phyloP scores from a whole-genome alignment of 2,329 filamentous ascomycete species.

The Phialophora verrucosa region DNA sequence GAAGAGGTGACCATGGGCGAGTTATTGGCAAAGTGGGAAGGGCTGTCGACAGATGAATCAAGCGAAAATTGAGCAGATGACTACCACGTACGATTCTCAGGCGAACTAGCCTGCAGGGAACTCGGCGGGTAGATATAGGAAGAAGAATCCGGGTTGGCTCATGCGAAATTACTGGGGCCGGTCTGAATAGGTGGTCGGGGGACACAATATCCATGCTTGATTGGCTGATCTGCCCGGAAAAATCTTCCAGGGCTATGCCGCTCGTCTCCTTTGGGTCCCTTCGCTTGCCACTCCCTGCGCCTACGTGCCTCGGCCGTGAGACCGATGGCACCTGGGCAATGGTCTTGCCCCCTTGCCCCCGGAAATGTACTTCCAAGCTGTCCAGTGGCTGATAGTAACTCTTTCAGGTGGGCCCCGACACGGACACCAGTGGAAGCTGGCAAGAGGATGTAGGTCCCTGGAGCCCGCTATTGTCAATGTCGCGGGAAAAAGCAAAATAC shows the following conservation, averaged over 20 bases:
- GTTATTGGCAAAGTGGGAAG: slow-evolving; percentile 14
- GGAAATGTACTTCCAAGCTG: not conserved
- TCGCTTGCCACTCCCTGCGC: not conserved
- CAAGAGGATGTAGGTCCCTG: not conserved
- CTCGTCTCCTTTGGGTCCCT: not conserved
- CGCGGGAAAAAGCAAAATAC: not conserved
- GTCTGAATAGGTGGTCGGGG: not conserved
- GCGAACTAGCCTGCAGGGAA: not conserved
- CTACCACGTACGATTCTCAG: not conserved
- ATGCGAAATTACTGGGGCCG: not conserved
- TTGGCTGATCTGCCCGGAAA: not conserved
- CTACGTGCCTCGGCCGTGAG: not conserved
- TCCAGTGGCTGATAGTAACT: not conserved
- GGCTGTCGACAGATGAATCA: not conserved
- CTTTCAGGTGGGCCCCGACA: not conserved
- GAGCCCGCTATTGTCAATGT: not conserved
- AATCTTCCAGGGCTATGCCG: not conserved
- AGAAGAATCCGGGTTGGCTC: not conserved
- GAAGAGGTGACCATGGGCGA: slow-evolving; percentile 13
- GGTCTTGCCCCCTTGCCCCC: not conserved
- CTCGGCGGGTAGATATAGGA: slow-evolving; percentile 1
- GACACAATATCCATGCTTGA: not conserved
- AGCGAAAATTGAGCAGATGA: slow-evolving; percentile 3
- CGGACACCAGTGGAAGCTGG: not conserved
- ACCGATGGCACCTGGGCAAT: not conserved